Conservation (phyloP, 805 yeast species). For the Teunomyces kruisii region DNA sequence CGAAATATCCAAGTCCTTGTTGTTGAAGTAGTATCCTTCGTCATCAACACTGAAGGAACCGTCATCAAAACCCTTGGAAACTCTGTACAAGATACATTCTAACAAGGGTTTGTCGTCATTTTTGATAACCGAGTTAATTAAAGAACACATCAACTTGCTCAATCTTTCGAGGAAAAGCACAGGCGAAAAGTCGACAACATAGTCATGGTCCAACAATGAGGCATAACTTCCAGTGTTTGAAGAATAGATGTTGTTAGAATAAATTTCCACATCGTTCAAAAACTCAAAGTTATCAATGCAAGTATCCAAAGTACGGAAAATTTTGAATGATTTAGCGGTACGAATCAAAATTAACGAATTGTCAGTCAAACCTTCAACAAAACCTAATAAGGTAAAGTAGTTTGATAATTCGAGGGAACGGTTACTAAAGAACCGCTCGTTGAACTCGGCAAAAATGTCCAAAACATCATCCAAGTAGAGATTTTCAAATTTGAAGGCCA, state of each 20-base stretch:
- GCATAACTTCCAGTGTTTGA: conserved; percentile 11
- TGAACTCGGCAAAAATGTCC: conserved; percentile 27
- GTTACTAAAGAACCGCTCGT: conserved; percentile 22
- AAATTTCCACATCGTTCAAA: conserved; percentile 34
- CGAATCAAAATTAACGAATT: conserved; percentile 26
- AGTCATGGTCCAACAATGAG: conserved; percentile 23
- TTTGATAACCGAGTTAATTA: conserved; percentile 30
- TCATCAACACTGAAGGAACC: conserved; percentile 4
- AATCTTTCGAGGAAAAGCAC: conserved; percentile 33
- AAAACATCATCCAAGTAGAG: conserved; percentile 23
- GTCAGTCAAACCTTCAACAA: conserved; percentile 28
- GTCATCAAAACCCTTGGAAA: conserved; percentile 17
- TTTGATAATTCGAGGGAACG: conserved; percentile 24
- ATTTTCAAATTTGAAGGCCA: conserved; percentile 25
- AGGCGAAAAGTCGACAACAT: conserved; percentile 32
- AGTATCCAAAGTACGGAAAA: conserved; percentile 34
- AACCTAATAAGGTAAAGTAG: conserved; percentile 37
- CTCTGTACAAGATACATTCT: conserved; percentile 26
- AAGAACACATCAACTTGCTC: conserved; percentile 35
- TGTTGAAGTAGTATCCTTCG: neutral
- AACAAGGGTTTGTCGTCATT: conserved; percentile 24
- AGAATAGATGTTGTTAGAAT: conserved; percentile 19
- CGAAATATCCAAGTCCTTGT: conserved; percentile 15
- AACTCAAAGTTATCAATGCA: conserved; percentile 40
- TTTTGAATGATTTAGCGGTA: conserved; percentile 23